A percentile compares a stretch with the other conserved stretches of the same genome.
Evolutionary conservation across 306 rosid genomes (phyloP).

Genomic region (Glycine tomentella): DNA sequence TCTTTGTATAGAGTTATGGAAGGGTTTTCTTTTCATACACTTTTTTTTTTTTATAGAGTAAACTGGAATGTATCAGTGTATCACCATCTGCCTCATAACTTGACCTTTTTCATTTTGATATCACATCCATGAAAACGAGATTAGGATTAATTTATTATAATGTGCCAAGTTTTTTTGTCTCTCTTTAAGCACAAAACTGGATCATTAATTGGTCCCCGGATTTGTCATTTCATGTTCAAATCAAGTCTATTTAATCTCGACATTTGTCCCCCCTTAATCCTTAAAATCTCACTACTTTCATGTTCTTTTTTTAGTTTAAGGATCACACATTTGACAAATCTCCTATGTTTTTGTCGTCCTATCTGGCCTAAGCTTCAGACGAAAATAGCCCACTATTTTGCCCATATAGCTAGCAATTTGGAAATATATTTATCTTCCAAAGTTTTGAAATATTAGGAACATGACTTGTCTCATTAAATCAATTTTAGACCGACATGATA

Average conservation of each 20-base stretch:
- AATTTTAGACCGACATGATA: background rate
- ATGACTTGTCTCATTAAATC: constrained; percentile 11
- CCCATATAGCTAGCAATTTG: too few species aligned
- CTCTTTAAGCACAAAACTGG: background rate
- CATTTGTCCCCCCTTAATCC: constrained; percentile 21
- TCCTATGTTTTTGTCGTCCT: background rate
- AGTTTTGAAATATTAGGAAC: background rate
- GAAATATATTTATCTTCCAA: background rate
- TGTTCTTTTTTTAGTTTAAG: background rate
- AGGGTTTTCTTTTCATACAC: background rate
- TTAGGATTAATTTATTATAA: constrained; percentile 7
- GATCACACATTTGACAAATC: constrained; percentile 2
- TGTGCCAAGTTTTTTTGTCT: background rate
- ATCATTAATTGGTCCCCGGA: background rate
- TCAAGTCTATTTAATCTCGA: constrained; percentile 14
- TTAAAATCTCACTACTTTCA: background rate
- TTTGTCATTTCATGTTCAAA: constrained; percentile 35
- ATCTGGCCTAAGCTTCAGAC: too few species aligned
- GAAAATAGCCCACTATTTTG: too few species aligned
- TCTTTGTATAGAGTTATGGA: background rate
- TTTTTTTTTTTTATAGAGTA: too few species aligned
- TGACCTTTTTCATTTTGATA: background rate
- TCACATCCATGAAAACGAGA: constrained; percentile 16
- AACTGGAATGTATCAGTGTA: too few species aligned
- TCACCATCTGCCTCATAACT: background rate